Evolutionary conservation across 352 stramenopile genomes (phyloP), one percentile per base, ranked within the genome.

Genomic region (Globisporangium orthogonon): DNA sequence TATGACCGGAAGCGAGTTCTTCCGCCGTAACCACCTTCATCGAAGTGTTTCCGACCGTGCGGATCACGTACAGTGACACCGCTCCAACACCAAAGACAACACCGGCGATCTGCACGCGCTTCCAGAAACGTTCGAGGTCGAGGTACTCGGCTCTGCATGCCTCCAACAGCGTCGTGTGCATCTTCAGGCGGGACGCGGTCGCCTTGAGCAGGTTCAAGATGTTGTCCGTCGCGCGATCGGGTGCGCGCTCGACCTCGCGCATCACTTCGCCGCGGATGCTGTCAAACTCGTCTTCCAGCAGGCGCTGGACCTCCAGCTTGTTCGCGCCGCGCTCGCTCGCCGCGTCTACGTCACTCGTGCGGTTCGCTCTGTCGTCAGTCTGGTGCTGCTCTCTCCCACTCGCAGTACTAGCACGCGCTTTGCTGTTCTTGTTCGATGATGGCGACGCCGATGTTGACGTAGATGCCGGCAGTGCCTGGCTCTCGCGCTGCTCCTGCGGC

Each of bases 211-310:
- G 54, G 54, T 87, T 93, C 47, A 95, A 64, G 5, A 93, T 62
- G 51, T 93, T 93, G 47, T 95, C 85, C 0, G 85, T 95, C 15
- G 85, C 81, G 40, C 83, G 83, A 54, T 95, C 85, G 2, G 85
- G 85, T 2, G 85, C 81, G 31, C 83, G 79, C 46, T 91, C 72
- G 2, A 93, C 83, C 51, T 95, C 85, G 6, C 83, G 83, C 55
- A 95, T 81, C 23, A 95, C 83, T 69, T 95, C 83, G 0, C 80
- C 83, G 33, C 85, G 78, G 28, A 83, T 95, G 31, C 85, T 78
- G 56, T 95, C 85, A 52, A 95, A 95, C 58, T 95, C 85, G 52
- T 88, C 78, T 57, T 91, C 83, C 4, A 95, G 72, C 69, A 95
- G 87, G 45, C 68, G 73, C 31, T 85, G 74, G n/a, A 95, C 73